Conservation (phyloP, 139 green algal genomes). For the Ettlia oleoabundans region DNA sequence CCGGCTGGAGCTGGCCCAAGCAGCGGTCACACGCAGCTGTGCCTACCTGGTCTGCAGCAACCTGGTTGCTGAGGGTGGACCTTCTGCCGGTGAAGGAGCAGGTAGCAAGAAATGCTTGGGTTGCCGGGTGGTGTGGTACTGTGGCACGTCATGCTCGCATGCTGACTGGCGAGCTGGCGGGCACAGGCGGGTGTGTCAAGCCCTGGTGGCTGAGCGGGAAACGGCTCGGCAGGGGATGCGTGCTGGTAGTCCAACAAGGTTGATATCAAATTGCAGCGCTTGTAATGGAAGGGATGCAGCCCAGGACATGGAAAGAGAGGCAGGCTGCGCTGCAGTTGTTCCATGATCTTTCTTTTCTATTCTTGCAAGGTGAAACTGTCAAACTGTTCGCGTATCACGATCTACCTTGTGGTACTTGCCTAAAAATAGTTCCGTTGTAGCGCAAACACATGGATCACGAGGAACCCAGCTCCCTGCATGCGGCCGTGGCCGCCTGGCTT, state of each 20-base stretch:
- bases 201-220: too few relatives aligned
- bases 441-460: not conserved
- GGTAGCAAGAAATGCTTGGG: not conserved
- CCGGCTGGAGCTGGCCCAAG: not conserved
- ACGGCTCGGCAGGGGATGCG: too few relatives aligned
- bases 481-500: conserved; percentile 10
- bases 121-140: not conserved
- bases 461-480: not conserved
- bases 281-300: too few relatives aligned
- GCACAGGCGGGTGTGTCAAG: not conserved
- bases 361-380: too few relatives aligned
- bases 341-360: too few relatives aligned
- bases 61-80: not conserved
- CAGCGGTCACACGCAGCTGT: not conserved
- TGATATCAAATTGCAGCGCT: too few relatives aligned
- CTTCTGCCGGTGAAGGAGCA: not conserved
- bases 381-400: too few relatives aligned
- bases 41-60: not conserved
- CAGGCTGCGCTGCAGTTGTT: too few relatives aligned
- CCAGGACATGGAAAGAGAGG: too few relatives aligned
- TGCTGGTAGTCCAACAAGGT: too few relatives aligned
- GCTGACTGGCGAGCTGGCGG: not conserved
- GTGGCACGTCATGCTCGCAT: not conserved
- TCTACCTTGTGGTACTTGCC: too few relatives aligned
- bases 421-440: too few relatives aligned